Evolutionary conservation across 139 green algal genomes (phyloP).

Genomic region (Deuterostichococcus epilithicus): DNA sequence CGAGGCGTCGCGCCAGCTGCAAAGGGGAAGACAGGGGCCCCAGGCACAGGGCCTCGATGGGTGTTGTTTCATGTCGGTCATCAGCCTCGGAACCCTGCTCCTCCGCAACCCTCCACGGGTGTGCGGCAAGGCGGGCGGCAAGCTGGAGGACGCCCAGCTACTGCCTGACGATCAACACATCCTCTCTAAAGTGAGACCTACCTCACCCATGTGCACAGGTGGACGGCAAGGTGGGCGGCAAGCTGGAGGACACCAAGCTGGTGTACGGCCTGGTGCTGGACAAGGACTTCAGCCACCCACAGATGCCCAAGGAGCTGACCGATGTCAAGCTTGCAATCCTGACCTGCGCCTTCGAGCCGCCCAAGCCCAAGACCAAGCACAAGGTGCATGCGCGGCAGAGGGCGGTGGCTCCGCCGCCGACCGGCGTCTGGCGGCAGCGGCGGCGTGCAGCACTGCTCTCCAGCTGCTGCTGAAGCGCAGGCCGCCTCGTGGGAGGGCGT

Average conservation of each 20-base stretch:
- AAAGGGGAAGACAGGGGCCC: no score
- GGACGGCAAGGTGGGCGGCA: conserved; percentile 94
- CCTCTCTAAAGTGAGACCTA: not conserved
- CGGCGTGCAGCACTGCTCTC: no score
- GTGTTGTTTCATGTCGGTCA: no score
- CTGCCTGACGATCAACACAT: conserved; percentile 38
- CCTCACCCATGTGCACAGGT: conserved; percentile 47
- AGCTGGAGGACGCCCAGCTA: conserved; percentile 92
- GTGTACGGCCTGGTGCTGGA: conserved; percentile 96
- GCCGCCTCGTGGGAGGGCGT: no score
- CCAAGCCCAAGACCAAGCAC: conserved; percentile 99
- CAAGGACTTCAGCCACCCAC: conserved; percentile 98
- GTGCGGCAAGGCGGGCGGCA: conserved; percentile 94
- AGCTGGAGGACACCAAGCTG: conserved; percentile 92
- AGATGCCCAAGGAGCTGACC: conserved; percentile 81
- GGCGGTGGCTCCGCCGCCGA: not conserved
- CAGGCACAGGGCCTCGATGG: no score
- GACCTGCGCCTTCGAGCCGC: conserved; percentile 98
- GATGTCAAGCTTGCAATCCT: conserved; percentile 97
- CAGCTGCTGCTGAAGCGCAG: no score
- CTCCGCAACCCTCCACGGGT: conserved; percentile 46
- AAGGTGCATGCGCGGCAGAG: conserved; percentile 62
- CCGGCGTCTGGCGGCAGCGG: no score
- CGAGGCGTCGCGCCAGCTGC: no score
- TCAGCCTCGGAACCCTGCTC: not conserved